phyloP scores from a whole-genome alignment of 78 protist genomes.

The Anaeramoeba flamelloides region DNA sequence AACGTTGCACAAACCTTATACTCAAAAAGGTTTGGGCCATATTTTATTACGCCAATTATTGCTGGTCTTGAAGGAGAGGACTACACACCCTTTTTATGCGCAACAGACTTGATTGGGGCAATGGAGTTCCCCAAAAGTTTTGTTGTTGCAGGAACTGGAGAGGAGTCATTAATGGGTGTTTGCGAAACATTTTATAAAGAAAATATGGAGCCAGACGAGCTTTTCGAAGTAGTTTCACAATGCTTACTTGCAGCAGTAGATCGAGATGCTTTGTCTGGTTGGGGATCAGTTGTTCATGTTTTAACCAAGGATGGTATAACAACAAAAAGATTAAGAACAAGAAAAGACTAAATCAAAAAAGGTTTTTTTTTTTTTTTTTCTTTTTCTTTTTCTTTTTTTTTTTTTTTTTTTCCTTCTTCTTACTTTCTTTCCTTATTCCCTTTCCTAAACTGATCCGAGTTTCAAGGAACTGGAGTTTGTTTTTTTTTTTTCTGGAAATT shows the following conservation, averaged over 20 bases:
- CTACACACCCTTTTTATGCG: neutral
- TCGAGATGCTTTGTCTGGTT: constrained; percentile 16
- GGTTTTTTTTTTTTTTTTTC: too few species aligned
- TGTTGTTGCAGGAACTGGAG: constrained; percentile 7
- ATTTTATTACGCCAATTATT: constrained; percentile 6
- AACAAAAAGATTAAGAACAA: too few species aligned
- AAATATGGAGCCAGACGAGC: neutral
- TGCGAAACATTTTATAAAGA: constrained; percentile 12
- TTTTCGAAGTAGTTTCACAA: constrained; percentile 7
- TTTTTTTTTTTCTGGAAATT: too few species aligned
- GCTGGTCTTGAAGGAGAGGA: constrained; percentile 3
- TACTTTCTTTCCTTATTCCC: too few species aligned
- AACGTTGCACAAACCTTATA: neutral
- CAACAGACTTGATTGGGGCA: constrained; percentile 2
- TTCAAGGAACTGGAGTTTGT: too few species aligned
- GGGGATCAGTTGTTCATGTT: constrained; percentile 5
- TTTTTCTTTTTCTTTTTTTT: too few species aligned
- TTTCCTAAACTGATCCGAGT: too few species aligned
- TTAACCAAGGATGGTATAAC: too few species aligned
- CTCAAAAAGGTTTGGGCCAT: neutral
- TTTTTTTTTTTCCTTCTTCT: too few species aligned
- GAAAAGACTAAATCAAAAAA: too few species aligned
- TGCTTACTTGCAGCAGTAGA: constrained; percentile 14
- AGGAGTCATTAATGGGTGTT: constrained; percentile 8
- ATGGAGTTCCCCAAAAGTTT: neutral